A percentile compares a stretch with the other conserved stretches of the same genome.
phyloP scores from a whole-genome alignment of 164 flowering plant species.

The Amborella trichopoda region DNA sequence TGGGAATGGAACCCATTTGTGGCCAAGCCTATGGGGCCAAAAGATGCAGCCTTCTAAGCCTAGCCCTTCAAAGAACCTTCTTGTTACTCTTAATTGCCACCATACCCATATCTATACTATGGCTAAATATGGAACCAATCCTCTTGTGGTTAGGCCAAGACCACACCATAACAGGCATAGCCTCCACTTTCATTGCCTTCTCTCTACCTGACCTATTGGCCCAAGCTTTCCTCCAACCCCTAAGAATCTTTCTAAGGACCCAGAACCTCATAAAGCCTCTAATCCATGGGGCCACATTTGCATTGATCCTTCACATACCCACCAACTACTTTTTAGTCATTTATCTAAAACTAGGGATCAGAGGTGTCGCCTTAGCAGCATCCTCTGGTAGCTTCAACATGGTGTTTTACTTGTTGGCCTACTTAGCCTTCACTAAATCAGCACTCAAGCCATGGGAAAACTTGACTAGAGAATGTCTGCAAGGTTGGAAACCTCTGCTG shows the following conservation, averaged over 20 bases:
- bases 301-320: conserved; percentile 61
- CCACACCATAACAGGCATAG: conserved; percentile 34
- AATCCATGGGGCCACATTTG: conserved; percentile 39
- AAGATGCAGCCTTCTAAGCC: conserved; percentile 41
- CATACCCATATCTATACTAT: conserved; percentile 38
- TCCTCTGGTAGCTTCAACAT: conserved; percentile 53
- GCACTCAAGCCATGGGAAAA: conserved; percentile 50
- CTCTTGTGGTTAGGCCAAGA: conserved; percentile 48
- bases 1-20: conserved; percentile 89
- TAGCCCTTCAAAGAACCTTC: conserved; percentile 41
- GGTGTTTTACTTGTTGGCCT: conserved; percentile 30
- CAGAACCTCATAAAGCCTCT: conserved; percentile 69
- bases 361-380: conserved; percentile 52
- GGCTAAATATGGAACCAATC: conserved; percentile 50
- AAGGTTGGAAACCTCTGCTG: conserved; percentile 35
- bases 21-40: conserved; percentile 78
- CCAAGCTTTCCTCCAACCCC: conserved; percentile 54
- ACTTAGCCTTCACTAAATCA: conserved; percentile 29
- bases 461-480: conserved; percentile 27
- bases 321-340: conserved; percentile 50
- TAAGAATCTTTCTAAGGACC: conserved; percentile 51
- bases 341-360: conserved; percentile 36
- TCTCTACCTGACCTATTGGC: conserved; percentile 61
- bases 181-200: conserved; percentile 40
- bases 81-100: conserved; percentile 40